phyloP scores from a whole-genome alignment of 208 protist genomes.

The Acanthamoeba pearcei region DNA sequence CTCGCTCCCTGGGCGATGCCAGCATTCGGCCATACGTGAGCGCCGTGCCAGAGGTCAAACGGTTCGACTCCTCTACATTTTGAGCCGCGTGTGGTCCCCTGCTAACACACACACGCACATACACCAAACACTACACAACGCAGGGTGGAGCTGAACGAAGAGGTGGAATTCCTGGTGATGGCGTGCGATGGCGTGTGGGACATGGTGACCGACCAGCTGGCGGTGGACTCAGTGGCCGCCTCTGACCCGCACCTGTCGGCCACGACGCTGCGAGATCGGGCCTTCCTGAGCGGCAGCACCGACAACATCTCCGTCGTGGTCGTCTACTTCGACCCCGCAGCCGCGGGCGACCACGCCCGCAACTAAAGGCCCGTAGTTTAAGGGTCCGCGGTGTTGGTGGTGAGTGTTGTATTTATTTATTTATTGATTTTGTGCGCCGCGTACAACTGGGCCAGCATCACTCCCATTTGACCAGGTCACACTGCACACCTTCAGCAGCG shows the following conservation, averaged over 20 bases:
- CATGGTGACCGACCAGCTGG: slow-evolving; percentile 61
- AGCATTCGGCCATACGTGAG: slow-evolving; percentile 30
- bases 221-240: slow-evolving; percentile 15
- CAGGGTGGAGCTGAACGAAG: slow-evolving; percentile 11
- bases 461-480: too few relatives aligned
- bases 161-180: slow-evolving; percentile 67
- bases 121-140: neutral
- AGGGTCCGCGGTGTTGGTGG: too few relatives aligned
- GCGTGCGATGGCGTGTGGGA: slow-evolving; percentile 72
- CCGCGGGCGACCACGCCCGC: neutral
- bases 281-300: slow-evolving; percentile 70
- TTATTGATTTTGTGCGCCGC: too few relatives aligned
- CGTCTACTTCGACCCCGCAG: neutral
- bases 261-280: slow-evolving; percentile 48
- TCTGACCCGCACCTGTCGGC: neutral
- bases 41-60: neutral
- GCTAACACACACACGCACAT: neutral
- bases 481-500: too few relatives aligned
- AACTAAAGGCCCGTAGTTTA: neutral
- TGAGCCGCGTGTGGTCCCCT: neutral
- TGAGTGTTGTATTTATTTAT: too few relatives aligned
- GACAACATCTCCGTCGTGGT: slow-evolving; percentile 70
- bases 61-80: neutral
- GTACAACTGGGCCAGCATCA: too few relatives aligned
- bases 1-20: slow-evolving; percentile 39